Percentiles rank a stretch among this genome's conserved stretches.
Evolutionary conservation across 2,329 filamentous ascomycete species (phyloP).

Genomic region (Zasmidium angulare): DNA sequence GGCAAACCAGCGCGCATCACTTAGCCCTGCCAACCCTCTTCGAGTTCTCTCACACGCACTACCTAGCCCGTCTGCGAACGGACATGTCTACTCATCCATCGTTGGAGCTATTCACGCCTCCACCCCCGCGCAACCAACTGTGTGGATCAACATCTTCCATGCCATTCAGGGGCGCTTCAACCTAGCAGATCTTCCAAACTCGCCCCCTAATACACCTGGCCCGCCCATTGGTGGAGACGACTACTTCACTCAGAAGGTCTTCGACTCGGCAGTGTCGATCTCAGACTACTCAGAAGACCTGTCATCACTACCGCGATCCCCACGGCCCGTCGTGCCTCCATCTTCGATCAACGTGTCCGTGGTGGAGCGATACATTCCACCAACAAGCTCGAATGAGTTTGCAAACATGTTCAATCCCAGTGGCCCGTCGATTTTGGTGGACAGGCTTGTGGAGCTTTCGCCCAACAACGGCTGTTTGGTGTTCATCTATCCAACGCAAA

Average conservation of each 20-base stretch:
- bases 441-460: constrained; percentile 61
- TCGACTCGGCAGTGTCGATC: constrained; percentile 61
- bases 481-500: constrained; percentile 62
- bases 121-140: constrained; percentile 51
- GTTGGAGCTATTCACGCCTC: constrained; percentile 57
- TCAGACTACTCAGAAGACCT: constrained; percentile 58
- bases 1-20: constrained; percentile 36
- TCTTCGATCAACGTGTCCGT: constrained; percentile 61
- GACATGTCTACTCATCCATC: constrained; percentile 55
- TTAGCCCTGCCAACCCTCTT: constrained; percentile 43
- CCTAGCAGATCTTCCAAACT: constrained; percentile 60
- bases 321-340: constrained; percentile 59
- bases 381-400: constrained; percentile 59
- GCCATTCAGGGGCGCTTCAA: constrained; percentile 63
- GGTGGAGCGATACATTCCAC: constrained; percentile 66
- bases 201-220: constrained; percentile 61
- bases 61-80: constrained; percentile 52
- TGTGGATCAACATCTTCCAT: constrained; percentile 65
- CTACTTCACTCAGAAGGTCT: constrained; percentile 63
- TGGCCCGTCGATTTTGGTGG: constrained; percentile 59
- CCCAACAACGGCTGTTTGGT: constrained; percentile 57
- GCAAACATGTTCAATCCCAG: constrained; percentile 56
- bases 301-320: constrained; percentile 51
- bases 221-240: constrained; percentile 54
- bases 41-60: constrained; percentile 62